Evolutionary conservation across 2,329 filamentous ascomycete species (phyloP), one percentile per base, ranked within the genome.

Genomic region (Aspergillus arachidicola): DNA sequence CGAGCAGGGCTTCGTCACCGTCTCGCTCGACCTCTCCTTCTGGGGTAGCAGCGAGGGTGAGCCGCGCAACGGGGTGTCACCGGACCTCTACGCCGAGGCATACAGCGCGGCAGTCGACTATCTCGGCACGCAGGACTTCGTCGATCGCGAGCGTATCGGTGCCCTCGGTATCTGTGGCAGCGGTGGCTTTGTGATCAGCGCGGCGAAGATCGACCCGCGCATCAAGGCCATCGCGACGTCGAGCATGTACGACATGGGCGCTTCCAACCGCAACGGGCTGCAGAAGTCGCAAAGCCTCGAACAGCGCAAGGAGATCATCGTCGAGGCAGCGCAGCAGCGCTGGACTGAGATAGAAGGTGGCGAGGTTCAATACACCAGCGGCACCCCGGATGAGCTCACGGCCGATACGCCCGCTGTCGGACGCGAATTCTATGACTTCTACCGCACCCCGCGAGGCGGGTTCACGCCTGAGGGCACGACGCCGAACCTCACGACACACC

Each of bases 351-450:
- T 58, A 0, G 50, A 68, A n/a, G 65, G 66, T 11, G 65, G 62
- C 21, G 55, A 57, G 28, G 19, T 36, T 0, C 30, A 64, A 34
- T 71, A 71, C 32, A 66, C 64, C 19, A n/a, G 60, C 21, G 69
- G 69, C 6, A 65, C 65, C 1, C 61, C 63, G 64, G 73, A 64
- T 59, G 68, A 62, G 14, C 61, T 75, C 50, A 75, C 71, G 0
- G 46, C 63, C 0, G 59, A 72, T 14, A 59, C 72, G 1, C 58
- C 64, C 0, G 45, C 67, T 0, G 61, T 76, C 7, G 66, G 64
- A 6, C 68, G 69, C 21, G 75, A 76, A 50, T 75, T 75, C 51
- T 75, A 67, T 45, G 73, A 76, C 53, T 76, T 71, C 59, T 77
- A 76, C 59, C 73, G 74, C 53, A 76, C 73, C 7, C n/a, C 48